Evolutionary conservation across 1,139 yeast species (phyloP), one percentile per base, ranked within the genome.

Genomic region (Debaryomyces fabryi): DNA sequence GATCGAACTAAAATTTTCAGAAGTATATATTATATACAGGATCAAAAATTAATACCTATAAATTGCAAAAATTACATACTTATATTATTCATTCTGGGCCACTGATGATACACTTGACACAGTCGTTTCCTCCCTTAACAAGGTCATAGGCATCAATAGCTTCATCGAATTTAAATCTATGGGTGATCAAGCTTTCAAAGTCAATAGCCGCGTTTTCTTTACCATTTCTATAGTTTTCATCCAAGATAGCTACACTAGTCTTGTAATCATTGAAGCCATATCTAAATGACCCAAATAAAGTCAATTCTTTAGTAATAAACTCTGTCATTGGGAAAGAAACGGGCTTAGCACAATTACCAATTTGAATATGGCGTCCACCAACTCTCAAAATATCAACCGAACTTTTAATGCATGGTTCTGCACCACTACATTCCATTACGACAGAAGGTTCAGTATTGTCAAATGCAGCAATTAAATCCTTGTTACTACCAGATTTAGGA

Each of bases 81-180:
- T 13, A 16, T 29, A 40, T 32, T 8, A 32, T 7, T 50, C 65
- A 64, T 50, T 66, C 73, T 3, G 80, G 80, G 7, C 81, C 81
- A 47, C 74, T 77, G 51, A 76, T 76, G 46, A 76, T 70, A 57
- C 76, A 69, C 60, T 76, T 76, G 49, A 76, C 78, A 48, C 76
- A 70, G 30, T 74, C 78, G 37, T 59, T 60, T 20, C 80, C 79
- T 9, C 69, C 67, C 58, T 76, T 77, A 37, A 85, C 88, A 49
- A 81, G 76, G 53, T 88, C 87, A 67, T 89, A 92, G 2, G 97
- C 97, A 58, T 85, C 79, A 52, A 82, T 79, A 24, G 96, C 93
- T 48, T 91, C 87, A 43, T 81, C 79, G 60, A 89, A 88, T 47
- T 76, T 67, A 74, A 81, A 89, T 58, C 87, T 79, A 67, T 90